These are phyloP conservation scores for Melampsora abietis-canadensis DNA, from an alignment of 1,284 basidiomycete genomes.

Conservation along the genomic window DNA sequence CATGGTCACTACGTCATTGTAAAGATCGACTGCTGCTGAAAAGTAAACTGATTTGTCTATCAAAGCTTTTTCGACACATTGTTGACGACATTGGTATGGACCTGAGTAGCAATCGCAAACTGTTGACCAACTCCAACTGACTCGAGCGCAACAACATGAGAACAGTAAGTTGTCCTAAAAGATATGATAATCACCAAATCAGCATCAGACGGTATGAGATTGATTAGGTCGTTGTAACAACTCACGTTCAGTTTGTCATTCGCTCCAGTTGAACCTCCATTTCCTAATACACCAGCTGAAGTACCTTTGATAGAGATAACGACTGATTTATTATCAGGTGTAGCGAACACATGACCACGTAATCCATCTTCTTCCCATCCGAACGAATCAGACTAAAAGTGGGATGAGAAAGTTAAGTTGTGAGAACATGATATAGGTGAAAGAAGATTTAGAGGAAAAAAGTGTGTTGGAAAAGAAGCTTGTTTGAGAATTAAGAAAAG, in stretches of 20 bases:
- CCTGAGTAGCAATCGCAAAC: constrained; percentile 88
- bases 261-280: constrained; percentile 74
- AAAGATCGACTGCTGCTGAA: constrained; percentile 69
- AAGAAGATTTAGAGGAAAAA: constrained; percentile 28
- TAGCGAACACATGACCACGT: constrained; percentile 71
- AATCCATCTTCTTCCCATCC: constrained; percentile 91
- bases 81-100: constrained; percentile 68
- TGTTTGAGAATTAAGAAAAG: constrained; percentile 42
- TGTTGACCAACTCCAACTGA: constrained; percentile 90
- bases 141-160: constrained; percentile 92
- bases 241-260: constrained; percentile 82
- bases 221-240: not conserved
- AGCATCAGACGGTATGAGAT: not conserved
- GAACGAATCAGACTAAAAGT: constrained; percentile 68
- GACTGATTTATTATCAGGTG: constrained; percentile 72
- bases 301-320: constrained; percentile 93
- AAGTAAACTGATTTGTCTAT: constrained; percentile 85
- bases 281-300: constrained; percentile 70
- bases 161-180: constrained; percentile 82
- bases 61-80: constrained; percentile 75
- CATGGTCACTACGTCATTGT: constrained; percentile 88
- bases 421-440: not conserved
- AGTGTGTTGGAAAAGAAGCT: constrained; percentile 44
- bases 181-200: not conserved
- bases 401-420: not conserved